A percentile compares a stretch with the other conserved stretches of the same genome.
Conservation (phyloP, 352 stramenopile genomes). For the Pythium sukuiense region DNA sequence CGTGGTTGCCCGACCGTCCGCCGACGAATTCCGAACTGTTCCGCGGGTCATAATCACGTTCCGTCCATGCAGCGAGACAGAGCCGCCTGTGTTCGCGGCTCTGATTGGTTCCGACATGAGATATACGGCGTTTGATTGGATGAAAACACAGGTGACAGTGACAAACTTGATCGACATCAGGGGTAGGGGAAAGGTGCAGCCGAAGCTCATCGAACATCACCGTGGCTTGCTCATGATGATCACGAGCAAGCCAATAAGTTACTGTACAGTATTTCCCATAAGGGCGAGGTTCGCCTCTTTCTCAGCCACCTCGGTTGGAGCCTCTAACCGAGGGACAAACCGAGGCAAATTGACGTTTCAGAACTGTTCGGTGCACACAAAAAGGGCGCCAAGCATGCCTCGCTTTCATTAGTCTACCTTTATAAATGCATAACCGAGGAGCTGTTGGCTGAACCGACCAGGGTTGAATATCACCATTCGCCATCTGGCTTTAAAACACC, state of each 20-base stretch:
- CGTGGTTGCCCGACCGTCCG: not conserved
- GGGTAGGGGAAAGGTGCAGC: not conserved
- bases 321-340: not conserved
- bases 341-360: conserved; percentile 1
- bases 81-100: not conserved
- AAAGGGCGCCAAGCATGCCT: conserved; percentile 2
- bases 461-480: too few relatives aligned
- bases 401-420: not conserved
- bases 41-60: conserved; percentile 2
- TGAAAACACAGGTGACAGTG: not conserved
- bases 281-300: not conserved
- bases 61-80: conserved; percentile 3
- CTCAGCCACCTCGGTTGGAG: not conserved
- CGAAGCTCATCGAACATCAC: not conserved
- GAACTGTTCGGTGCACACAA: conserved; percentile 1
- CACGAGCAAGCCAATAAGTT: too few relatives aligned
- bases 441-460: too few relatives aligned
- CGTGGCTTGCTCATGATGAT: too few relatives aligned
- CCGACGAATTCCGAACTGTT: not conserved
- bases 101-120: not conserved
- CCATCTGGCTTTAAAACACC: too few relatives aligned
- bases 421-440: too few relatives aligned
- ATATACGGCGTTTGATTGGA: not conserved
- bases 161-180: not conserved
- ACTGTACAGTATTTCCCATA: too few relatives aligned